Conservation (phyloP, 2,329 filamentous ascomycete species). For the Ascosphaera acerosa region DNA sequence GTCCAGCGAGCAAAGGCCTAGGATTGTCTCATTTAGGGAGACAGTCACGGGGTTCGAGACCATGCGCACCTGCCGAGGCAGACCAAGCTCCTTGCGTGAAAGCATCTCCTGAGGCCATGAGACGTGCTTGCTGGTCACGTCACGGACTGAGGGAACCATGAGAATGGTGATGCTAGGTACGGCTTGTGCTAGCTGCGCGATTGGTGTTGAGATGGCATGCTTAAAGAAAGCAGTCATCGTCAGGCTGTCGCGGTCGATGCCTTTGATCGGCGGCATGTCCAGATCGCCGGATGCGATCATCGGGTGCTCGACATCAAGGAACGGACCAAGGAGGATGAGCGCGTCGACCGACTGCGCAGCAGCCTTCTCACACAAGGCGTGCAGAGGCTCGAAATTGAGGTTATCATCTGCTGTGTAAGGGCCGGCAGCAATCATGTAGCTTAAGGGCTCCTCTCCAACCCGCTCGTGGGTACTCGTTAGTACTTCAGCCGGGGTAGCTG, state of each 20-base stretch:
- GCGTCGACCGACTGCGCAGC: constrained; percentile 50
- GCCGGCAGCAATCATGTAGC: constrained; percentile 52
- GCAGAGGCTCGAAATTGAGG: constrained; percentile 67
- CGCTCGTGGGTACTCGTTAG: constrained; percentile 45
- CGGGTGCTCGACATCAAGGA: constrained; percentile 79
- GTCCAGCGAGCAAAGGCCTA: constrained; percentile 67
- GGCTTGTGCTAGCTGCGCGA: constrained; percentile 42
- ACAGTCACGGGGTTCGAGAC: constrained; percentile 81
- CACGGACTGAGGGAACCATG: constrained; percentile 58
- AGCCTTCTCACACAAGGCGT: constrained; percentile 55
- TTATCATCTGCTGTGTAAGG: constrained; percentile 87
- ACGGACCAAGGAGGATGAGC: constrained; percentile 60
- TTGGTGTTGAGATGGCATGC: constrained; percentile 45
- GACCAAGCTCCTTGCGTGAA: constrained; percentile 41
- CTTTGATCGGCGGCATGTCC: constrained; percentile 41
- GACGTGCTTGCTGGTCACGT: constrained; percentile 57
- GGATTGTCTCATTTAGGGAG: constrained; percentile 60
- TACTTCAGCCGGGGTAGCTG: constrained; percentile 40
- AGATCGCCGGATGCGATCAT: constrained; percentile 59
- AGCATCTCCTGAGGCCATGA: constrained; percentile 65
- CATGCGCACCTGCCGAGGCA: constrained; percentile 51
- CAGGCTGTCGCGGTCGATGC: constrained; percentile 47
- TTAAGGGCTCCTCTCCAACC: constrained; percentile 44
- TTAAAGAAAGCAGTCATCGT: constrained; percentile 68
- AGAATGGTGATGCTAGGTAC: constrained; percentile 63